These are phyloP conservation scores for Trametes sp. DNA, from an alignment of 1,284 basidiomycete species.

Conservation along the genomic window DNA sequence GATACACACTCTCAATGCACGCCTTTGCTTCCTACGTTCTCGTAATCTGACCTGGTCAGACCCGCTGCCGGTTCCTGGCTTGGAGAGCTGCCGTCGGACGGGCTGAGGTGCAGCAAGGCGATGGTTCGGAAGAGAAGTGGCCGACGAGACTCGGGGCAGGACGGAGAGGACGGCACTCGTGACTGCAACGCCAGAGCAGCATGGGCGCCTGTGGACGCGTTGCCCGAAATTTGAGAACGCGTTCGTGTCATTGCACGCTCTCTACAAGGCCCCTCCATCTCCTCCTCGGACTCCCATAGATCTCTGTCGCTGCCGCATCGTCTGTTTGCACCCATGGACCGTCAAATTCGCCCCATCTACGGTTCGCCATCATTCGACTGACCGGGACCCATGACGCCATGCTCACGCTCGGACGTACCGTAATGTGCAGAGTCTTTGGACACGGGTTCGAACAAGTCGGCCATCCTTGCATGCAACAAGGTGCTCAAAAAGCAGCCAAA, in stretches of 20 bases:
- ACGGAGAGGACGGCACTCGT: constrained; percentile 32
- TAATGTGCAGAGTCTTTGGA: constrained; percentile 75
- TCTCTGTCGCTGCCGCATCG: constrained; percentile 36
- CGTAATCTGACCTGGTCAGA: constrained; percentile 9
- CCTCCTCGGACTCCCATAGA: constrained; percentile 5
- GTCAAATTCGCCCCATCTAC: constrained; percentile 82
- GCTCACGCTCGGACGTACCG: constrained; percentile 11
- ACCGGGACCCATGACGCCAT: constrained; percentile 13
- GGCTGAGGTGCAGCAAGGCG: constrained; percentile 1
- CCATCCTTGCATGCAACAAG: constrained; percentile 84
- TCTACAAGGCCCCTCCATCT: constrained; percentile 10
- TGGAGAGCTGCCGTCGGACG: constrained; percentile 14
- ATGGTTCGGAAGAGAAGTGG: constrained; percentile 13
- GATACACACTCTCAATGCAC: not conserved
- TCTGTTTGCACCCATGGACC: constrained; percentile 59
- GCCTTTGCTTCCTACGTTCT: not conserved
- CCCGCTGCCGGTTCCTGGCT: constrained; percentile 1
- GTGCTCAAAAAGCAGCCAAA: constrained; percentile 82
- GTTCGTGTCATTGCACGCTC: constrained; percentile 30
- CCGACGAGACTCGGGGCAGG: constrained; percentile 29
- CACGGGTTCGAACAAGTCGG: constrained; percentile 84
- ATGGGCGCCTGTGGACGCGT: constrained; percentile 30
- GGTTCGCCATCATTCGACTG: constrained; percentile 51
- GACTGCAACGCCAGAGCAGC: constrained; percentile 27
- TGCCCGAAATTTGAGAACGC: constrained; percentile 31